Evolutionary conservation across 2,329 filamentous ascomycete species (phyloP).

Genomic region (Talaromyces atroroseus): DNA sequence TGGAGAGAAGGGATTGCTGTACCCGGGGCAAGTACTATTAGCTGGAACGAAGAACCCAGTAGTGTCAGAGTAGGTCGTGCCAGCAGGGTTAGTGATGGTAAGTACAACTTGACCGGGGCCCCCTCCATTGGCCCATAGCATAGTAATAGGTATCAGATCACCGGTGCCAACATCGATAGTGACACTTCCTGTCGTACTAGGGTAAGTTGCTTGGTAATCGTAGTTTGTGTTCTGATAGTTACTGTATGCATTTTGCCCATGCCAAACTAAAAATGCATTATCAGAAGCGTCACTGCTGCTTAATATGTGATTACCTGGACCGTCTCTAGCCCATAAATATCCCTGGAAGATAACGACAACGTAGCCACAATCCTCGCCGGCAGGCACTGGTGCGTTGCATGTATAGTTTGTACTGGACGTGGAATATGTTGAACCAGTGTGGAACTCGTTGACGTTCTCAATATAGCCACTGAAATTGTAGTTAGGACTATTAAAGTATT

Average conservation of each 20-base stretch:
- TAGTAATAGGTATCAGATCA: constrained; percentile 1
- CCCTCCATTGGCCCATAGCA: constrained; percentile 5
- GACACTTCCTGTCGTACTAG: not conserved
- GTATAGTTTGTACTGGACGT: not conserved
- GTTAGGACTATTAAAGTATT: constrained; percentile 4
- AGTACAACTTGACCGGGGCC: not conserved
- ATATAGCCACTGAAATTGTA: constrained; percentile 10
- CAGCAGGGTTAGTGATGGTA: constrained; percentile 1
- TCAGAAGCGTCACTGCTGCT: not conserved
- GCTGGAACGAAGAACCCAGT: constrained; percentile 9
- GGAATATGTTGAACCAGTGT: not conserved
- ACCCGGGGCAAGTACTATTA: constrained; percentile 5
- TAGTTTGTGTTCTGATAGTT: constrained; percentile 10
- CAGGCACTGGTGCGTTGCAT: not conserved
- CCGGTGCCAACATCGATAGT: not conserved
- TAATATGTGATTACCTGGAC: constrained; percentile 3
- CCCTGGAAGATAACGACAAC: constrained; percentile 4
- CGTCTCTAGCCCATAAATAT: constrained; percentile 5
- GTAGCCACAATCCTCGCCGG: not conserved
- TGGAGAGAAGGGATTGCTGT: constrained; percentile 8
- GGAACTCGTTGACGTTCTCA: constrained; percentile 2
- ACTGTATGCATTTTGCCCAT: constrained; percentile 7
- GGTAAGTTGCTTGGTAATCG: constrained; percentile 2
- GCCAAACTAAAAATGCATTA: constrained; percentile 8
- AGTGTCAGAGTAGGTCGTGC: not conserved